Base-by-base conservation (phyloP, 768 basidiomycete genomes). In the Suillus lakei region DNA sequence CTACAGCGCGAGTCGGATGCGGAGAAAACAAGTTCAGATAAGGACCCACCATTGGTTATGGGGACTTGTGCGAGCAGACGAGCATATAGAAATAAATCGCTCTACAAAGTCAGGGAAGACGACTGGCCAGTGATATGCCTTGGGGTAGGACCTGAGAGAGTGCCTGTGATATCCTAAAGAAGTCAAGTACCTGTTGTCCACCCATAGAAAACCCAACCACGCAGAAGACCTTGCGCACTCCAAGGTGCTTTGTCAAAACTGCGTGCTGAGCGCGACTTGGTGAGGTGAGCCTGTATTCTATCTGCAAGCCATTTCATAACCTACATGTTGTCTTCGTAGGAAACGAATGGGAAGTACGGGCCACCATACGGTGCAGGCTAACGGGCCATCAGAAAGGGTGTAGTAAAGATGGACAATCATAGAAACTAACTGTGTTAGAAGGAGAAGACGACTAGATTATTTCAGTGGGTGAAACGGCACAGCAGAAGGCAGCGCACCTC, bases 201-300 rank as follows among this genome's bases (percentile, higher is more conserved):
- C 86, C 86, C 87, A 88, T 88, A 1, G 85, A 86, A 64, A 86
- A 84, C 6, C 87, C 86, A 30, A 86, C 72, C 18, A 81, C 85
- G 41, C 82, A 79, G 63, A 75, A 80, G 3, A 84, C 70, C 66
- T 82, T 82, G 61, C 78, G 73, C 9, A 88, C 72, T 4, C 79
- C 81, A 30, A 87, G 78, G 26, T 67, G 71, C 54, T 85, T 77
- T 39, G 83, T 84, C 30, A 87, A 78, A 7, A 88, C 84, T 23
- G 80, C 78, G 68, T 86, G 77, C 68, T 88, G 86, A 23, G 86
- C 86, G 39, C 83, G 85, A 66, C 86, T 51, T 87, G 63, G 44
- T 41, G 3, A 41, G 21, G 39, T 59, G 26, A 59, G 18, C 10
- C 3, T 39, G 18, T 28, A 6, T 41, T 59, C 18, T 28, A 28